Evolutionary conservation across 1,284 basidiomycete genomes (phyloP), one percentile per base, ranked within the genome.

Genomic region (Naganishia albida): DNA sequence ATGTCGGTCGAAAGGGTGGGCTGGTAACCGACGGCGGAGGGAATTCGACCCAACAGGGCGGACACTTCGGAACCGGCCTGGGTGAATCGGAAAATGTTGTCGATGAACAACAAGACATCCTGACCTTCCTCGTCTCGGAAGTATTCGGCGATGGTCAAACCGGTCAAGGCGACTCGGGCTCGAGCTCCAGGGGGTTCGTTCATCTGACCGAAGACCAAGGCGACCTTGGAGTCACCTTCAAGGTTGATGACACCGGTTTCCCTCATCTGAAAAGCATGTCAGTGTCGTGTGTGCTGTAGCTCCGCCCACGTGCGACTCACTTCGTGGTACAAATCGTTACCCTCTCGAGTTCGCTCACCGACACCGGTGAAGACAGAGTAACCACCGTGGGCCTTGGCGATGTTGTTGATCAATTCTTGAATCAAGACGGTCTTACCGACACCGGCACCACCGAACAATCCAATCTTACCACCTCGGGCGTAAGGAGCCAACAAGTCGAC

Each of bases 121-220:
- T 99, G 95, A 73, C 95, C 95, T 84, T 99, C 94, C 83, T 98
- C 94, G 78, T 99, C 95, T 89, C 95, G 94, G 95, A 99, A 99
- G 85, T 98, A 99, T 84, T 99, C 95, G 74, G 95, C 95, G 73
- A 98, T 96, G 79, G 95, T 98, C 70, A 99, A 85, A 83, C 95
- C 95, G 75, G 95, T 98, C 75, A 99, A 88, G 70, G 95, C 95
- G 77, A 98, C 95, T 90, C 95, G 95, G 79, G 95, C 95, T 89
- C 95, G 94, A 75, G 95, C 95, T 88, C 95, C 95, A 75, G 95
- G 95, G 81, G 95, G 95, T 85, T 99, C 95, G 85, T 99, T 99
- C 95, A 99, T 99, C 85, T 99, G 95, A 85, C 95, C 95, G 85
- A 99, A 99, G 74, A 99, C 95, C 72, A 99, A 88, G 75, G 95